Base-by-base conservation (phyloP, 2,329 filamentous ascomycete species). In the Aspergillus spinulosporus region DNA sequence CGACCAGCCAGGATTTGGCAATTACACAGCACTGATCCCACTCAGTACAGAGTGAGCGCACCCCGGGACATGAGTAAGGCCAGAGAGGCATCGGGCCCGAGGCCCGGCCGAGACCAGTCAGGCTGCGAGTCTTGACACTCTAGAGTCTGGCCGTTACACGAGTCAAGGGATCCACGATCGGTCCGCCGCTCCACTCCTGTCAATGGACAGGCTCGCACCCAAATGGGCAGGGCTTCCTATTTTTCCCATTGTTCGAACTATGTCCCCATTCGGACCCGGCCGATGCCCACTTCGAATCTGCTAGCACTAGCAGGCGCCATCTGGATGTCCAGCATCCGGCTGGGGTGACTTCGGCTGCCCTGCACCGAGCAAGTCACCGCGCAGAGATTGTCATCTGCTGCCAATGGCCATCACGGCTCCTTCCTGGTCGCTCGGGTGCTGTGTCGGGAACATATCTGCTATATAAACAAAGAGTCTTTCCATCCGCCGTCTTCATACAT, bases 261-360 rank as follows among this genome's bases (percentile, higher is more conserved):
- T 21, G 21, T 26, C 40, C 21, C 44, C 31, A 49, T 15, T 49
- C 63, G 62, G 59, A 64, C 58, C 62, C 62, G 60, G 58, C 60
- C 62, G 62, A 65, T 56, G 56, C 47, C 37, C 31, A 29, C 42
- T 29, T 51, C 26, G n/a, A 21, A 21, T 21, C 21, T 21, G 21
- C 21, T 21, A 21, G 21, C 21, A 21, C 21, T 21, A 21, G 21
- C 21, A 21, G 21, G 21, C 21, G 21, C 36, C 47, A 28, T 42
- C 55, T 64, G 63, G 63, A 64, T 63, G 39, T 48, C 37, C 52
- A 56, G 37, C 49, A 60, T 65, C 63, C 63, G 63, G 62, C 63
- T 65, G 63, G 61, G 63, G 62, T 65, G 63, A 65, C 64, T 60
- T 62, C 60, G 55, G 62, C 21, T 21, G 21, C 21, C 21, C 21